These are phyloP conservation scores for Dothideomycetes sp. DNA, from an alignment of 2,329 filamentous ascomycete species.

Conservation along the genomic window DNA sequence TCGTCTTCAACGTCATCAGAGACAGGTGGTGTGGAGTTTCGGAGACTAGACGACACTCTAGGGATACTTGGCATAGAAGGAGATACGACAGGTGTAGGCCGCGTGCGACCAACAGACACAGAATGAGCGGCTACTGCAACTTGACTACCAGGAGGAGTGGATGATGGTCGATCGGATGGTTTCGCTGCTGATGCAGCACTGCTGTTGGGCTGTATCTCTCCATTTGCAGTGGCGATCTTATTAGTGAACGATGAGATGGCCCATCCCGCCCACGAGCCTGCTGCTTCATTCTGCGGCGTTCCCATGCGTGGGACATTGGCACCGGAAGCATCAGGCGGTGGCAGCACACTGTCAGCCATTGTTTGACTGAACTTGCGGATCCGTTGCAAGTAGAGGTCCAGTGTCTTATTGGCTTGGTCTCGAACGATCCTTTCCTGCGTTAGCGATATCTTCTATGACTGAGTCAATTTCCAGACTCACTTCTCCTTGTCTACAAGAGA, in stretches of 20 bases:
- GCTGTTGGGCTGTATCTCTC: slow-evolving; percentile 64
- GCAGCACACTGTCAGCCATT: slow-evolving; percentile 73
- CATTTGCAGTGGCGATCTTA: slow-evolving; percentile 73
- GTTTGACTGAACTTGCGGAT: slow-evolving; percentile 67
- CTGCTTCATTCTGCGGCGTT: slow-evolving; percentile 57
- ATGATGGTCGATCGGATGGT: slow-evolving; percentile 49
- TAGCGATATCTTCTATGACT: slow-evolving; percentile 5
- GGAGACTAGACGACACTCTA: slow-evolving; percentile 22
- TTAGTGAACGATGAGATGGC: slow-evolving; percentile 98
- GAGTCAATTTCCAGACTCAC: slow-evolving; percentile 25
- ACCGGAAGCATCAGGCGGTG: slow-evolving; percentile 49
- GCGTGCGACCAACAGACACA: slow-evolving; percentile 16
- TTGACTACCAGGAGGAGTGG: slow-evolving; percentile 31
- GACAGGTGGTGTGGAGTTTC: slow-evolving; percentile 16
- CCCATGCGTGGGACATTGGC: slow-evolving; percentile 62
- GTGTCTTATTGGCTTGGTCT: slow-evolving; percentile 80
- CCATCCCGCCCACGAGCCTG: slow-evolving; percentile 80
- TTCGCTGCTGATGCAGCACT: slow-evolving; percentile 51
- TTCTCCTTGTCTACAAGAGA: slow-evolving; percentile 91
- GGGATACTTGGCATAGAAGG: slow-evolving; percentile 23
- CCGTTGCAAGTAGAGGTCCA: slow-evolving; percentile 76
- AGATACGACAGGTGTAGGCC: slow-evolving; percentile 7
- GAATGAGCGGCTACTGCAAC: slow-evolving; percentile 26
- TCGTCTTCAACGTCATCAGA: slow-evolving; percentile 35
- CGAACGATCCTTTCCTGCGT: slow-evolving; percentile 54